A percentile compares a stretch with the other conserved stretches of the same genome.
Conservation (phyloP, 2,329 filamentous ascomycete species). For the Mycosphaerella arachidis region DNA sequence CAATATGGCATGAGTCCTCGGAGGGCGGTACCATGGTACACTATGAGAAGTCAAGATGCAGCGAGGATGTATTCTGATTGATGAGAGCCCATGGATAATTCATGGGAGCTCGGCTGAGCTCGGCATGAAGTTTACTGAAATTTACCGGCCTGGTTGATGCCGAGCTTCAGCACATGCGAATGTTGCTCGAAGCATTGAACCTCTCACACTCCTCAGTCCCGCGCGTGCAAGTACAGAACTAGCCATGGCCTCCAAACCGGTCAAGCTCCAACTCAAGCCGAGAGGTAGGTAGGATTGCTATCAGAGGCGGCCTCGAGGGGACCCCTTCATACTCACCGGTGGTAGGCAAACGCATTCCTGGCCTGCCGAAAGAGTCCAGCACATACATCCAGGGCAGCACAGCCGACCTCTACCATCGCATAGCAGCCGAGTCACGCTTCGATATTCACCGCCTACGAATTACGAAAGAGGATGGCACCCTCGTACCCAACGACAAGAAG, state of each 20-base stretch:
- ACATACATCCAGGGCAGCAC: constrained; percentile 49
- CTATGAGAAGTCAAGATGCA: too few species aligned
- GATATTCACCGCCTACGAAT: constrained; percentile 58
- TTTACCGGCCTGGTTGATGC: not conserved
- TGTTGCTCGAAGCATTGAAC: not conserved
- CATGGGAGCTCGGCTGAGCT: not conserved
- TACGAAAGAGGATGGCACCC: constrained; percentile 59
- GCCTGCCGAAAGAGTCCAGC: constrained; percentile 54
- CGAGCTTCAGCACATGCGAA: not conserved
- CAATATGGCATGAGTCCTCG: not conserved
- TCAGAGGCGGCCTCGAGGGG: not conserved
- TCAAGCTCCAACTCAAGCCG: constrained; percentile 43
- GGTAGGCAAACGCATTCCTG: constrained; percentile 58
- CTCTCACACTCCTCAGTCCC: not conserved
- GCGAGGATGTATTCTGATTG: too few species aligned
- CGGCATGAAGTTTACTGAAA: not conserved
- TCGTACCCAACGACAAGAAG: constrained; percentile 52
- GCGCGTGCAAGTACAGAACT: not conserved
- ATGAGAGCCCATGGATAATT: not conserved
- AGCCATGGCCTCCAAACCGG: constrained; percentile 40
- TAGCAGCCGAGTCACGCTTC: constrained; percentile 52
- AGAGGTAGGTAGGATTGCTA: constrained; percentile 34
- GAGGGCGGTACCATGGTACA: not conserved
- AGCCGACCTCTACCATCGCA: constrained; percentile 53
- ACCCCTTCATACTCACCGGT: constrained; percentile 6